Evolutionary conservation across 306 rosid species (phyloP).

Genomic region (Cucurbita argyrosperma): DNA sequence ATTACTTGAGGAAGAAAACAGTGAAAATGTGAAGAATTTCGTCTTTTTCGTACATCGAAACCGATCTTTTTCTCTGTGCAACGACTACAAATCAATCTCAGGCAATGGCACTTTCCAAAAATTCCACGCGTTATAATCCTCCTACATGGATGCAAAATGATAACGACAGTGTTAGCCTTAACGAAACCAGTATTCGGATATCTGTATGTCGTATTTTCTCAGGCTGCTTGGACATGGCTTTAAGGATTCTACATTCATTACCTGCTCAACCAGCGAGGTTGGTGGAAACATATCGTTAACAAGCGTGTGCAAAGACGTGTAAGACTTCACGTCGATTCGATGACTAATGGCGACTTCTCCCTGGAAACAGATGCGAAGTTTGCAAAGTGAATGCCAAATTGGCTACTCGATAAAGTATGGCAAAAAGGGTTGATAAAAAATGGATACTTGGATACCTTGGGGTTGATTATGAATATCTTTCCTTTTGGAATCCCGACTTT

Average conservation of each 20-base stretch:
- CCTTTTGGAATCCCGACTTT: conserved; percentile 97
- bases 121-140: conserved; percentile 90
- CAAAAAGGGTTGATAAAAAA: neutral
- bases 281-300: conserved; percentile 99
- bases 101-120: conserved; percentile 73
- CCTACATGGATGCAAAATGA: conserved; percentile 34
- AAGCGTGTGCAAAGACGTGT: conserved; percentile 89
- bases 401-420: neutral
- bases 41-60: neutral
- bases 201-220: neutral
- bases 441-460: conserved; percentile 44
- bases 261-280: conserved; percentile 82
- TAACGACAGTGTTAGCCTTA: neutral
- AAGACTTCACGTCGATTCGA: conserved; percentile 64
- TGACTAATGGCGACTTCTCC: conserved; percentile 98
- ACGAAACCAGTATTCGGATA: neutral
- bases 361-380: conserved; percentile 21
- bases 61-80: neutral
- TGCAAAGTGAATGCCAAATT: neutral
- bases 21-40: neutral
- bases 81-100: conserved; percentile 19
- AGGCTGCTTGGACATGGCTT: neutral
- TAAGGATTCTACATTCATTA: conserved; percentile 5
- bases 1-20: conserved; percentile 1
- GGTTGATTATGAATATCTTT: conserved; percentile 88